Percentiles rank a stretch among this genome's conserved stretches.
Evolutionary conservation across 2,329 filamentous ascomycete genomes (phyloP).

Genomic region (Pseudogymnoascus destructans): DNA sequence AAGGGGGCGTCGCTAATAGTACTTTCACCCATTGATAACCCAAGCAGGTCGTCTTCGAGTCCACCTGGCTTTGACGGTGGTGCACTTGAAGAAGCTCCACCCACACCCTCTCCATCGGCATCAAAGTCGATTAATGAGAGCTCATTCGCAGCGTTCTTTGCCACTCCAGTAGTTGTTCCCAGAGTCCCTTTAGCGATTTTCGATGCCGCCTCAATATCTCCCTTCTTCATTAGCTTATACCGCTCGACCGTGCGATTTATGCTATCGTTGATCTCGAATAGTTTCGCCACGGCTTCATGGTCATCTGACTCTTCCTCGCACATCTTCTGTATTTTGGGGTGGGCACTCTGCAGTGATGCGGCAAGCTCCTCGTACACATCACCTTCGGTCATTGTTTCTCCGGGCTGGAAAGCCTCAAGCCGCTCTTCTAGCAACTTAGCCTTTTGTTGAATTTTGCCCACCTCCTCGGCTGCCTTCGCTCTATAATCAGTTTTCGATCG

Average conservation of each 20-base stretch:
- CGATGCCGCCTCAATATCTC: slow-evolving; percentile 71
- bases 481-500: slow-evolving; percentile 94
- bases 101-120: slow-evolving; percentile 45
- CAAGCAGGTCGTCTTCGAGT: slow-evolving; percentile 81
- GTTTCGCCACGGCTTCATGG: slow-evolving; percentile 84
- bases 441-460: slow-evolving; percentile 90
- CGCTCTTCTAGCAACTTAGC: slow-evolving; percentile 86
- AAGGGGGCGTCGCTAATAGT: slow-evolving; percentile 32
- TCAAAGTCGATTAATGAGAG: slow-evolving; percentile 91
- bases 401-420: slow-evolving; percentile 67
- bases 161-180: slow-evolving; percentile 50
- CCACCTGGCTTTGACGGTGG: slow-evolving; percentile 43
- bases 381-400: slow-evolving; percentile 60
- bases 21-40: slow-evolving; percentile 57
- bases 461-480: slow-evolving; percentile 92
- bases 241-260: slow-evolving; percentile 94
- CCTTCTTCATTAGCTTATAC: slow-evolving; percentile 93
- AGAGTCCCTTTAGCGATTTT: slow-evolving; percentile 74
- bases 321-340: slow-evolving; percentile 99
- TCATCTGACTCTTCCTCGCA: slow-evolving; percentile 98
- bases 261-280: slow-evolving; percentile 96
- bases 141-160: slow-evolving; percentile 58
- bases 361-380: slow-evolving; percentile 74
- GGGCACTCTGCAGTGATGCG: slow-evolving; percentile 76
- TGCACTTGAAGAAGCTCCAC: slow-evolving; percentile 32